phyloP scores from a whole-genome alignment of 805 yeast species.

The Wickerhamomyces sydowiorum region DNA sequence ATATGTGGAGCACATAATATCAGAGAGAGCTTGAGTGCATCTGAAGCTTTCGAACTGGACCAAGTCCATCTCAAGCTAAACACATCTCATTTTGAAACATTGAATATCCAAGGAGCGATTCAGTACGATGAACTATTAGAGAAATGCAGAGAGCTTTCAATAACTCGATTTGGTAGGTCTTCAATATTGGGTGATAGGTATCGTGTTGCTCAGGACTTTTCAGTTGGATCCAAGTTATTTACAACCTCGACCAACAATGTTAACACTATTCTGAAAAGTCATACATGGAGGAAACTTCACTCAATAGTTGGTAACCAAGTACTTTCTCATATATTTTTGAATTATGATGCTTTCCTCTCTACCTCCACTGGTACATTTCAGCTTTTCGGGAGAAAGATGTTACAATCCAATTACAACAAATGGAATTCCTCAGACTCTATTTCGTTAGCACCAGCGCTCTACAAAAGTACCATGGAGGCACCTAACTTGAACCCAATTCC shows the following conservation, averaged over 20 bases:
- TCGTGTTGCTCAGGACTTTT: not conserved
- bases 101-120: not conserved
- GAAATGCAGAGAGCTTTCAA: not conserved
- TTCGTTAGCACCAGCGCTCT: constrained; percentile 10
- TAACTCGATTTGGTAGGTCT: not conserved
- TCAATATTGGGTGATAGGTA: not conserved
- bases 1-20: not conserved
- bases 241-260: not conserved
- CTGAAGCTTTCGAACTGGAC: no score
- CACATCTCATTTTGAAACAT: not conserved
- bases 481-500: constrained; percentile 10
- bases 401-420: not conserved
- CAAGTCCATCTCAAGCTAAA: not conserved
- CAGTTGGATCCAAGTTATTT: not conserved
- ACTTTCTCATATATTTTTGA: not conserved
- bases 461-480: constrained; percentile 2
- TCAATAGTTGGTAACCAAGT: constrained; percentile 6
- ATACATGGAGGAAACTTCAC: not conserved
- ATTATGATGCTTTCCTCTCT: not conserved
- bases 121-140: not conserved
- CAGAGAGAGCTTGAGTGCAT: no score
- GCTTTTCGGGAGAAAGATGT: not conserved
- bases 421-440: not conserved
- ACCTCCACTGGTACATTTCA: not conserved
- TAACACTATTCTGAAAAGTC: not conserved